Conservation (phyloP, 176 grass and related monocot species). For the sorghum (Sorghum bicolor) region Sorghum_bicolor_NCBIv3 NC_012872.2:7964001-7964500, state of each 20-base stretch:
- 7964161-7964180: not conserved
- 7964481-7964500: not conserved
- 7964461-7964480: constrained; percentile 4
- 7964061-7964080: not conserved
- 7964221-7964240: not conserved
- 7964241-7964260: constrained; percentile 18
- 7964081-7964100: not conserved
- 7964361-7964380: not conserved
- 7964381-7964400: not conserved
- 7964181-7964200: not conserved
- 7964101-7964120: not conserved
- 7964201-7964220: not conserved
- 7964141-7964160: not conserved
- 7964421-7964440: not conserved
- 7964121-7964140: not conserved
- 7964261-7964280: not conserved
- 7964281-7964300: not conserved
- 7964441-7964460: constrained; percentile 13
- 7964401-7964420: not conserved
- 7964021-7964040: constrained; percentile 2
- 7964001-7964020: not conserved
- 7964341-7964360: not conserved
- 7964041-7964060: not conserved
- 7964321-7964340: constrained; percentile 5
- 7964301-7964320: not conserved